Evolutionary conservation across 345 rosid genomes (phyloP), one percentile per base, ranked within the genome.

Genomic region (Iberis pinnata): DNA sequence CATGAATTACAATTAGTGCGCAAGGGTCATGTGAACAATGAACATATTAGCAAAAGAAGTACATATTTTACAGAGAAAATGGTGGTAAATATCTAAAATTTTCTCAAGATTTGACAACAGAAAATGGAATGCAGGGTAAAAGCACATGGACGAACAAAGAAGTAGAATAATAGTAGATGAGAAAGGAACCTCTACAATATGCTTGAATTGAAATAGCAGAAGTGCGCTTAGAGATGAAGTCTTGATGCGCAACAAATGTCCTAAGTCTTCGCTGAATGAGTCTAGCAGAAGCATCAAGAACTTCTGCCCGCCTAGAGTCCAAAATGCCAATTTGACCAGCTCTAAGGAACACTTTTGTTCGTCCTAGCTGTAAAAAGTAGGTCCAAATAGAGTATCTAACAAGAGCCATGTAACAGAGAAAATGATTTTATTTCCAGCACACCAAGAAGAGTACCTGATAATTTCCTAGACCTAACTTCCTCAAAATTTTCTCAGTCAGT

Each of bases 311-410:
- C 43, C 71, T 84, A 5, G 80, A 73, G 66, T 92, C 96, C 56
- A 92, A 80, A 63, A 78, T 68, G 35, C 96, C 98, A 71, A 92
- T 88, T 74, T 92, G 96, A 63, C 98, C 95, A 68, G 96, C 89
- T 73, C 98, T 80, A 36, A 92, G 93, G 72, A 85, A 92, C 40
- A 92, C 98, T 72, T 88, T 92, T 42, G 83, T 83, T 78, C 61
- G 80, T n/a, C 98, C 98, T 71, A 88, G 67, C 98, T 92, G 78
- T 70, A 71, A 56, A 63, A 64, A n/a, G 39, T 64, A 42, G 48
- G 49, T 40, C 25, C 47, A 49, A 61, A 29, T 56, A 46, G 39
- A 39, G 15, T 26, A 50, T n/a, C 16, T 4, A 45, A 37, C 31
- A 32, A 18, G 49, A 37, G 22, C 40, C 49, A 44, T 33, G 49